Conservation (phyloP, 108 stramenopile species). For the Poteriospumella lacustris region DNA sequence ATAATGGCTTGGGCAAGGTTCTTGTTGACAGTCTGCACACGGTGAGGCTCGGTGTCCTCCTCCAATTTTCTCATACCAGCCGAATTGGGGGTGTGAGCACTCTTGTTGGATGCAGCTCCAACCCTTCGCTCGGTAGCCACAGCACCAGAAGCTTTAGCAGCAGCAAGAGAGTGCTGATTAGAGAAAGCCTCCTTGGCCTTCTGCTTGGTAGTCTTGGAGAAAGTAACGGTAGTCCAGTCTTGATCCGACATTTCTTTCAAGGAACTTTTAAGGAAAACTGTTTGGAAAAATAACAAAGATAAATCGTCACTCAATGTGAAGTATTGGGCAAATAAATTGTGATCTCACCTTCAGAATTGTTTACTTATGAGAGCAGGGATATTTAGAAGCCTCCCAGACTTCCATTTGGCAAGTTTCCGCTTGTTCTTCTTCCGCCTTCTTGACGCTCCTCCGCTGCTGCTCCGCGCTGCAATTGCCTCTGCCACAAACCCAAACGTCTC, state of each 20-base stretch:
- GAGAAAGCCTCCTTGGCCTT: conserved; percentile 29
- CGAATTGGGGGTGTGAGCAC: conserved; percentile 65
- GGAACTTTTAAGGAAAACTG: too few species aligned
- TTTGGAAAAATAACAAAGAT: too few species aligned
- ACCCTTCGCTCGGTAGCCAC: conserved; percentile 43
- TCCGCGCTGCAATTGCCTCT: too few species aligned
- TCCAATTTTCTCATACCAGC: conserved; percentile 81
- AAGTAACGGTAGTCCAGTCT: conserved; percentile 45
- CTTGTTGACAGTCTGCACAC: conserved; percentile 78
- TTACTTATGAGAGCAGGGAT: too few species aligned
- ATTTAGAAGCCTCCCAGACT: too few species aligned
- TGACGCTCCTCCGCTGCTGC: too few species aligned
- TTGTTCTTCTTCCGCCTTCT: too few species aligned
- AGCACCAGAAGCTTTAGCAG: conserved; percentile 37
- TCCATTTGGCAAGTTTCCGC: too few species aligned
- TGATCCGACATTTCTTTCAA: conserved; percentile 29
- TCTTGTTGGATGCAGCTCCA: conserved; percentile 77
- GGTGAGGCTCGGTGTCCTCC: conserved; percentile 76
- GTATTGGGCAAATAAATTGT: too few species aligned
- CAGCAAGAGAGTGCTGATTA: conserved; percentile 38
- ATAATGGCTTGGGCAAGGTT: conserved; percentile 78
- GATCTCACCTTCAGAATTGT: too few species aligned
- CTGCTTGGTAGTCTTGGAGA: conserved; percentile 38
- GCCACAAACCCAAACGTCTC: too few species aligned
- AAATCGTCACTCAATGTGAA: too few species aligned